Conservation (phyloP, 2,329 filamentous ascomycete species). For the Colletotrichum somersetense region DNA sequence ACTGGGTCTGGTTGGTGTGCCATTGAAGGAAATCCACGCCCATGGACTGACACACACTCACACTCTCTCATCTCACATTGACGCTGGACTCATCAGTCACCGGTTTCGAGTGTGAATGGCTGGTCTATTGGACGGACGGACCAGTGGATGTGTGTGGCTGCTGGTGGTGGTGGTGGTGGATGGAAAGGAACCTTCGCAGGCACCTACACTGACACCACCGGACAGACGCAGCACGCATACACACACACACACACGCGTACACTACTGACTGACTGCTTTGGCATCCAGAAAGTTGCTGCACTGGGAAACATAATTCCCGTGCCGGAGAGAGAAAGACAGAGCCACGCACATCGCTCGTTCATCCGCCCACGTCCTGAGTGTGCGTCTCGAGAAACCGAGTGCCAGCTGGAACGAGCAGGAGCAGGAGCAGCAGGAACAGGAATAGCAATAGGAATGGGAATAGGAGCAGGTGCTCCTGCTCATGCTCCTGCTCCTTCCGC, state of each 20-base stretch:
- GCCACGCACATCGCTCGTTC: not conserved
- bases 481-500: not conserved
- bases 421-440: conserved; percentile 5
- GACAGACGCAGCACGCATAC: not conserved
- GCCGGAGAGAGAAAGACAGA: not conserved
- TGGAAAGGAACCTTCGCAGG: conserved; percentile 6
- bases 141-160: not conserved
- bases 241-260: not conserved
- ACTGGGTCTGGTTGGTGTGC: not conserved
- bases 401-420: conserved; percentile 1
- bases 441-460: not conserved
- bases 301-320: not conserved
- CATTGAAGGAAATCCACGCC: not conserved
- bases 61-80: not conserved
- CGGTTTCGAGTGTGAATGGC: not conserved
- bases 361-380: not conserved
- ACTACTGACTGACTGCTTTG: not conserved
- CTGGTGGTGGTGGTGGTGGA: not conserved
- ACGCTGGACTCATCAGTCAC: conserved; percentile 3
- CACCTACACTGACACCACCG: not conserved
- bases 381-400: not conserved
- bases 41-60: not conserved
- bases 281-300: not conserved
- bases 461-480: no score
- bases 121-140: not conserved